These are phyloP conservation scores for Leptographium procerum DNA, from an alignment of 2,329 filamentous ascomycete genomes.

Conservation along the genomic window DNA sequence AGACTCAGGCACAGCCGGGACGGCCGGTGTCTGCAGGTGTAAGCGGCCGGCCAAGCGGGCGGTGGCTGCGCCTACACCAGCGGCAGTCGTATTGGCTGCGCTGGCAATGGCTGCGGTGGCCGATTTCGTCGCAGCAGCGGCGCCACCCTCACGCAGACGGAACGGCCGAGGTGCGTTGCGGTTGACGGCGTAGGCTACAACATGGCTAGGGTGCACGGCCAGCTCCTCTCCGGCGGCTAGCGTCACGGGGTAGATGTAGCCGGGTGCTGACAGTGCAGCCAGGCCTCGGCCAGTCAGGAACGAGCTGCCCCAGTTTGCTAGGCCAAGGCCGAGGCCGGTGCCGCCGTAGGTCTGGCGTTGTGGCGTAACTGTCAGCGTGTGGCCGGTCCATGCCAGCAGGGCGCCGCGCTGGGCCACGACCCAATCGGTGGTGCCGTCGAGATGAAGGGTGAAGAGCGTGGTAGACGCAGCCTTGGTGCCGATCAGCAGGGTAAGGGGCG, in stretches of 20 bases:
- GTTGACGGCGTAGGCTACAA: constrained; percentile 79
- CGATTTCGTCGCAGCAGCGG: background rate
- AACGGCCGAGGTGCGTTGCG: constrained; percentile 69
- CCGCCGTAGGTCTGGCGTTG: constrained; percentile 33
- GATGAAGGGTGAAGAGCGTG: constrained; percentile 74
- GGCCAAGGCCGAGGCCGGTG: constrained; percentile 41
- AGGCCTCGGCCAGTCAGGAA: constrained; percentile 80
- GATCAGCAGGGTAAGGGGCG: constrained; percentile 77
- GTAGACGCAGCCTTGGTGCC: constrained; percentile 78
- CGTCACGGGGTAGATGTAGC: constrained; percentile 79
- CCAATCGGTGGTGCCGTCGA: constrained; percentile 94
- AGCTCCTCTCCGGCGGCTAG: constrained; percentile 79
- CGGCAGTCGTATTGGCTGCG: constrained; percentile 2
- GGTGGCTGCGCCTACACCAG: background rate
- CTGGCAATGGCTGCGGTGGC: background rate
- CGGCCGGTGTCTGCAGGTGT: constrained; percentile 14
- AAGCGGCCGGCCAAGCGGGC: background rate
- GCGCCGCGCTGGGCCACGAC: constrained; percentile 80
- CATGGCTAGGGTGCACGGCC: constrained; percentile 79
- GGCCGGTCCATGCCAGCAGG: constrained; percentile 91
- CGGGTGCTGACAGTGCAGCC: constrained; percentile 71
- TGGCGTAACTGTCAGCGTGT: constrained; percentile 66
- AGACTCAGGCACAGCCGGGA: constrained; percentile 55
- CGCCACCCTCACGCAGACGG: constrained; percentile 41
- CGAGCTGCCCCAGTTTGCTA: constrained; percentile 88